phyloP scores from a whole-genome alignment of 1,284 basidiomycete genomes.

The Exsudoporus floridanus region DNA sequence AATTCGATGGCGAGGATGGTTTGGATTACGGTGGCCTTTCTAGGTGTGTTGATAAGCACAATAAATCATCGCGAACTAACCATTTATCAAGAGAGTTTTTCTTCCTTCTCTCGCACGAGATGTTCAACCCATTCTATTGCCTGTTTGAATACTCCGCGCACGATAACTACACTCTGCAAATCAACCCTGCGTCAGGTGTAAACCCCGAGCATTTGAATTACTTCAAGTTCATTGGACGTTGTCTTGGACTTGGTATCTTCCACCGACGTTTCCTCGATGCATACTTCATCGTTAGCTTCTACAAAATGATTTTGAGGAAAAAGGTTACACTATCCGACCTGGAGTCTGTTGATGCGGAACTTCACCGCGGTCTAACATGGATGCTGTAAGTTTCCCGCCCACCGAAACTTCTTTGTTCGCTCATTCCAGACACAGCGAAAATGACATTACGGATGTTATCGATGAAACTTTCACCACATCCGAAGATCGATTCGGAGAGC shows the following conservation, averaged over 20 bases:
- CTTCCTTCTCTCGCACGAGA: constrained; percentile 94
- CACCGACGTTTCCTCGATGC: constrained; percentile 94
- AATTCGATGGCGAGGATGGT: constrained; percentile 96
- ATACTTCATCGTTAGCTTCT: constrained; percentile 96
- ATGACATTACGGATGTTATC: constrained; percentile 88
- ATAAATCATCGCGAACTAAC: constrained; percentile 15
- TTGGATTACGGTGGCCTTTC: constrained; percentile 94
- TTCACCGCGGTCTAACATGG: constrained; percentile 90
- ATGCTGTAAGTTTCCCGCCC: constrained; percentile 65
- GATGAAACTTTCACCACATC: constrained; percentile 89
- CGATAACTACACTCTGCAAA: constrained; percentile 95
- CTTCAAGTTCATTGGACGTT: constrained; percentile 96
- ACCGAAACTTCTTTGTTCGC: constrained; percentile 6
- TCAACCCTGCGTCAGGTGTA: constrained; percentile 92
- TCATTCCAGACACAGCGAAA: constrained; percentile 52
- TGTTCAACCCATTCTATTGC: constrained; percentile 96
- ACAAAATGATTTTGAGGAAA: constrained; percentile 96
- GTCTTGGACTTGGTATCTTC: constrained; percentile 91
- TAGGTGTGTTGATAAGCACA: constrained; percentile 49
- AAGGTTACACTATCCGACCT: constrained; percentile 83
- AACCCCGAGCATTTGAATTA: constrained; percentile 97
- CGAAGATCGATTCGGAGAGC: constrained; percentile 93
- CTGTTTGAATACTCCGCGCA: constrained; percentile 96
- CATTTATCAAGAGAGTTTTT: constrained; percentile 59
- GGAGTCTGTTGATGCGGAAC: constrained; percentile 85